A percentile compares a stretch with the other conserved stretches of the same genome.
Conservation (phyloP, 225 moss, liverwort and hornwort genomes). For the Bryoerythrophyllum caledonicum region DNA sequence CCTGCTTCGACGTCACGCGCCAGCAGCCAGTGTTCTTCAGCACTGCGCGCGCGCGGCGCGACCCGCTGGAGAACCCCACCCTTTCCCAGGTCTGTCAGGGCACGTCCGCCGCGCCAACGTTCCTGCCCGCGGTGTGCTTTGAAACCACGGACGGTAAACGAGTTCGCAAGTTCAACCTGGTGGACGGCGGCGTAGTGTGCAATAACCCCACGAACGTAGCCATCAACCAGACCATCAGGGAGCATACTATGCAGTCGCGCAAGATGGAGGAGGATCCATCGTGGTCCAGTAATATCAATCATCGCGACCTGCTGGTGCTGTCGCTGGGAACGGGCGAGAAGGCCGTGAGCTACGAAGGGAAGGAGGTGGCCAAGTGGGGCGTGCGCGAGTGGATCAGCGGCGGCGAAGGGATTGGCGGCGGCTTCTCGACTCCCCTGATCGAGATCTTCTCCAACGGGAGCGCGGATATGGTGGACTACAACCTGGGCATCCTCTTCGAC, state of each 20-base stretch:
- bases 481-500: slow-evolving; percentile 42
- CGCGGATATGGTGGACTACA: slow-evolving; percentile 53
- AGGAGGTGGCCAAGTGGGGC: slow-evolving; percentile 52
- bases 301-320: slow-evolving; percentile 45
- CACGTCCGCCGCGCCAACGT: slow-evolving; percentile 65
- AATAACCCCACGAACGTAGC: slow-evolving; percentile 65
- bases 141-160: too few relatives aligned
- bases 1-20: slow-evolving; percentile 33
- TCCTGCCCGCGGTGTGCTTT: slow-evolving; percentile 51
- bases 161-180: slow-evolving; percentile 37
- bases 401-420: slow-evolving; percentile 21
- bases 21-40: slow-evolving; percentile 51
- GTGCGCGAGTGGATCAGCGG: slow-evolving; percentile 36
- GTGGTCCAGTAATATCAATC: not conserved
- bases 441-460: slow-evolving; percentile 54
- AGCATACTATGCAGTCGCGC: not conserved
- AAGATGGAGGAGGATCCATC: not conserved
- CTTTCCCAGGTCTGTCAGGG: slow-evolving; percentile 45
- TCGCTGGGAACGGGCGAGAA: slow-evolving; percentile 64
- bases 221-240: slow-evolving; percentile 49
- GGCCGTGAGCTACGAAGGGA: slow-evolving; percentile 46
- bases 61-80: slow-evolving; percentile 36
- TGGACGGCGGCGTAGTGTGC: slow-evolving; percentile 62
- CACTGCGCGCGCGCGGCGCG: slow-evolving; percentile 30
- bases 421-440: slow-evolving; percentile 44